Percentiles rank a stretch among this genome's conserved stretches.
Conservation (phyloP, 129 eudicot species). For the Helichrysum umbraculigerum region DNA sequence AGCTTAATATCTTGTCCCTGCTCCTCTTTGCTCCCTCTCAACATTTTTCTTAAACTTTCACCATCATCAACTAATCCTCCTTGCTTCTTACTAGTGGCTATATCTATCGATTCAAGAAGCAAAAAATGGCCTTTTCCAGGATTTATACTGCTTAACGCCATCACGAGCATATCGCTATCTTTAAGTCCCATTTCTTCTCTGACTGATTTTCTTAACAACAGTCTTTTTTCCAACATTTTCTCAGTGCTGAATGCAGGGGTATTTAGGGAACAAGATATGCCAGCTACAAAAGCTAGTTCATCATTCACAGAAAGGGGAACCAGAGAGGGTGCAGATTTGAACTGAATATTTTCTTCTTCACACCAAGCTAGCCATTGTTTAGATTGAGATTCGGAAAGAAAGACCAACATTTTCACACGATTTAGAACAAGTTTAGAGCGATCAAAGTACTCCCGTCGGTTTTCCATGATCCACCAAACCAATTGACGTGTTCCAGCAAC, state of each 20-base stretch:
- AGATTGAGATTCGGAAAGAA: conserved; percentile 84
- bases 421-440: conserved; percentile 74
- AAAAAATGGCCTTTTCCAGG: conserved; percentile 89
- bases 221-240: conserved; percentile 69
- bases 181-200: conserved; percentile 87
- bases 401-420: conserved; percentile 68
- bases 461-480: conserved; percentile 99
- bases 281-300: conserved; percentile 93
- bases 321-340: conserved; percentile 54
- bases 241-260: conserved; percentile 79
- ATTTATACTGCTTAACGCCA: conserved; percentile 88
- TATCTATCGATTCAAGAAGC: conserved; percentile 74
- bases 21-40: conserved; percentile 35
- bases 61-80: conserved; percentile 42
- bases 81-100: conserved; percentile 34
- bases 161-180: conserved; percentile 82
- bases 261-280: conserved; percentile 75
- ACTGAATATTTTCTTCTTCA: conserved; percentile 71
- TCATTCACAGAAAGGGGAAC: conserved; percentile 92
- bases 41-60: conserved; percentile 43
- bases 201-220: conserved; percentile 54
- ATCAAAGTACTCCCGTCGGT: conserved; percentile 87
- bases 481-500: conserved; percentile 80
- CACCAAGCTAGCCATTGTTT: conserved; percentile 95
- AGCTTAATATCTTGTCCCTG: conserved; percentile 53